These are phyloP conservation scores for Chionographis japonica DNA, from an alignment of 106 monocot genomes.

Conservation along the genomic window DNA sequence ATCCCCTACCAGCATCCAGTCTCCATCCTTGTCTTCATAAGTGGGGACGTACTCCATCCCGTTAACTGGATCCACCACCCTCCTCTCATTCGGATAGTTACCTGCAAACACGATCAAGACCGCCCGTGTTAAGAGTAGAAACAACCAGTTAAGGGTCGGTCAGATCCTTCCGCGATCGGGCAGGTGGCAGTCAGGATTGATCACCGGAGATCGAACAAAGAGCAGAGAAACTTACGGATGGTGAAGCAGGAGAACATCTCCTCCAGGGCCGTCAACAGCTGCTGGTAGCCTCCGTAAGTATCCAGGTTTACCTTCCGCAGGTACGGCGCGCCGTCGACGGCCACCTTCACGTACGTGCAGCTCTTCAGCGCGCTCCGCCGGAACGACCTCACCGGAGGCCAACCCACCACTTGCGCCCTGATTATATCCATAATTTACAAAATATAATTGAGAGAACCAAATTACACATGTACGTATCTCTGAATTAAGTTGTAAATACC, in stretches of 20 bases:
- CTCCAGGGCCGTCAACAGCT: conserved; percentile 71
- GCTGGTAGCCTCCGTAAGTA: conserved; percentile 57
- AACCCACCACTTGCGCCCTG: conserved; percentile 86
- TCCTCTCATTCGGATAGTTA: conserved; percentile 50
- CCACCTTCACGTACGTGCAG: conserved; percentile 84
- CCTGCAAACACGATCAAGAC: conserved; percentile 22
- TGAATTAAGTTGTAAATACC: background rate
- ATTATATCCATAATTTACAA: background rate
- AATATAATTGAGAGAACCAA: too few species aligned
- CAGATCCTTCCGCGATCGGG: background rate
- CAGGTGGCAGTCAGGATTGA: background rate
- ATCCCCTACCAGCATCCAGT: conserved; percentile 96
- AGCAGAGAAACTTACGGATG: conserved; percentile 24
- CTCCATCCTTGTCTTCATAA: conserved; percentile 93
- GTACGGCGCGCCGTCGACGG: conserved; percentile 96
- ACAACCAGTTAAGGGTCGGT: too few species aligned
- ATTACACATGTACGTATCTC: background rate
- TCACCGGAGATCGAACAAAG: background rate
- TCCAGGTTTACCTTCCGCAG: conserved; percentile 90
- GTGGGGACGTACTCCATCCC: conserved; percentile 85
- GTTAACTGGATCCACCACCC: conserved; percentile 77
- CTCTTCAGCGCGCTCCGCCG: conserved; percentile 63
- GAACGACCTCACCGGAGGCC: conserved; percentile 92
- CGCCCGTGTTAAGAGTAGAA: too few species aligned
- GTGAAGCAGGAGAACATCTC: conserved; percentile 96